Percentiles rank a stretch among this genome's conserved stretches.
Conservation (phyloP, 163 green algal genomes). For the Prototheca cutis region DNA sequence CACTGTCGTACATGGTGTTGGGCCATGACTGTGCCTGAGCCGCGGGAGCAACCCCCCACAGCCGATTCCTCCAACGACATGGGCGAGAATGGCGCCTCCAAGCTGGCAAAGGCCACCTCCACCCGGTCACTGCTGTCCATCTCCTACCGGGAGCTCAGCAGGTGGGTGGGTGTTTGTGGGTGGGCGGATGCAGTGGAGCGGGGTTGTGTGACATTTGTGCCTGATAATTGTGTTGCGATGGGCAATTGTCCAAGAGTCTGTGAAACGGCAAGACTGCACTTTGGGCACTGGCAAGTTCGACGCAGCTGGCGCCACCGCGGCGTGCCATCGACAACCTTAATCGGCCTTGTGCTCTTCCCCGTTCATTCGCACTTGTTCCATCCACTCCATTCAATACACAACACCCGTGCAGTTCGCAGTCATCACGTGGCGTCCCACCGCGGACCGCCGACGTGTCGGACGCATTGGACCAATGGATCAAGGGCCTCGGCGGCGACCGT, state of each 20-base stretch:
- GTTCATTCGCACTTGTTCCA: too few relatives aligned
- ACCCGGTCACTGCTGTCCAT: conserved; percentile 12
- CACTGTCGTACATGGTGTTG: background rate
- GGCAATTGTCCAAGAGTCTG: too few relatives aligned
- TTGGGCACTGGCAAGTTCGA: too few relatives aligned
- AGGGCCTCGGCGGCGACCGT: conserved; percentile 39
- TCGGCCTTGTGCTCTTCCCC: too few relatives aligned
- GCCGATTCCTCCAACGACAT: background rate
- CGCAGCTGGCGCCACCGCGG: too few relatives aligned
- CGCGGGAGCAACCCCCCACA: background rate
- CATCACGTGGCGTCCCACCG: conserved; percentile 24
- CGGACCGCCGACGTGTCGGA: conserved; percentile 14
- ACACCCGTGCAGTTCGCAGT: background rate
- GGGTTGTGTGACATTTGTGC: too few relatives aligned
- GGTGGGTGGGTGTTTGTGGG: too few relatives aligned
- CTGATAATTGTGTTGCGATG: too few relatives aligned
- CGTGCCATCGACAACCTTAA: too few relatives aligned
- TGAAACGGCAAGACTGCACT: too few relatives aligned
- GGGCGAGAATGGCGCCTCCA: background rate
- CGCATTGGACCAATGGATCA: conserved; percentile 15
- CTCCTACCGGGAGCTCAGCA: conserved; percentile 16
- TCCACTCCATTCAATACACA: too few relatives aligned
- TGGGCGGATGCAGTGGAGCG: too few relatives aligned
- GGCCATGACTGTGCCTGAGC: conserved; percentile 6
- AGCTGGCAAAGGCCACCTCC: background rate